Evolutionary conservation across 176 grass and related monocot species (phyloP).

Genomic region (Typha latifolia): DNA sequence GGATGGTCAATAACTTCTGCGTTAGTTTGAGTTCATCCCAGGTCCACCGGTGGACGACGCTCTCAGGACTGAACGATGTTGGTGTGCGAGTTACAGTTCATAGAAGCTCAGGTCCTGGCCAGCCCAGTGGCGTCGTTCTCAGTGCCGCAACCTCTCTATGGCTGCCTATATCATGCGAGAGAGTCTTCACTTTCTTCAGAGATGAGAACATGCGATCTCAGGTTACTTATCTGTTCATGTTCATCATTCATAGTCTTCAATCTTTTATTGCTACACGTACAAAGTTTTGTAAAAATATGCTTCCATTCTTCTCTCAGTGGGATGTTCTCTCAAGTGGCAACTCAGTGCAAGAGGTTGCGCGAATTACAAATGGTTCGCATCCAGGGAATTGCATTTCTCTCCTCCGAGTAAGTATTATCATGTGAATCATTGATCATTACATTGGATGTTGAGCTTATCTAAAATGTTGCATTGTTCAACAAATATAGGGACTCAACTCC

Average conservation of each 20-base stretch:
- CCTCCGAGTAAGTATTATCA: slow-evolving; percentile 40
- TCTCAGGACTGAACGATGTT: slow-evolving; percentile 47
- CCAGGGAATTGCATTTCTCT: slow-evolving; percentile 90
- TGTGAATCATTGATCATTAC: neutral
- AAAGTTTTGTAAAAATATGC: neutral
- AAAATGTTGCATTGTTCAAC: neutral
- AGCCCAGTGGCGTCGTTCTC: slow-evolving; percentile 77
- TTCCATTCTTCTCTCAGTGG: slow-evolving; percentile 45
- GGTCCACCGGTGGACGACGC: slow-evolving; percentile 58
- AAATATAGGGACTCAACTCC: slow-evolving; percentile 39
- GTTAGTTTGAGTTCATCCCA: slow-evolving; percentile 59
- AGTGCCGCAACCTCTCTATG: slow-evolving; percentile 78
- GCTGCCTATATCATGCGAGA: slow-evolving; percentile 58
- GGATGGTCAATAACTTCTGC: slow-evolving; percentile 87
- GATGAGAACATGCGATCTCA: slow-evolving; percentile 63
- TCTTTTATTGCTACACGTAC: neutral
- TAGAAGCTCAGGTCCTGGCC: slow-evolving; percentile 36
- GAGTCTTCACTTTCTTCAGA: slow-evolving; percentile 75
- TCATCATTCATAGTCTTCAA: neutral
- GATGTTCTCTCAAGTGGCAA: slow-evolving; percentile 70
- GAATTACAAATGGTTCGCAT: slow-evolving; percentile 52
- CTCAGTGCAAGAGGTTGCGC: slow-evolving; percentile 66
- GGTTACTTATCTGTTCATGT: slow-evolving; percentile 12
- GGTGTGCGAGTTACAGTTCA: slow-evolving; percentile 56
- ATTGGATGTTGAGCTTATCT: neutral